Evolutionary conservation across 306 rosid species (phyloP).

Genomic region (Arachis stenosperma): DNA sequence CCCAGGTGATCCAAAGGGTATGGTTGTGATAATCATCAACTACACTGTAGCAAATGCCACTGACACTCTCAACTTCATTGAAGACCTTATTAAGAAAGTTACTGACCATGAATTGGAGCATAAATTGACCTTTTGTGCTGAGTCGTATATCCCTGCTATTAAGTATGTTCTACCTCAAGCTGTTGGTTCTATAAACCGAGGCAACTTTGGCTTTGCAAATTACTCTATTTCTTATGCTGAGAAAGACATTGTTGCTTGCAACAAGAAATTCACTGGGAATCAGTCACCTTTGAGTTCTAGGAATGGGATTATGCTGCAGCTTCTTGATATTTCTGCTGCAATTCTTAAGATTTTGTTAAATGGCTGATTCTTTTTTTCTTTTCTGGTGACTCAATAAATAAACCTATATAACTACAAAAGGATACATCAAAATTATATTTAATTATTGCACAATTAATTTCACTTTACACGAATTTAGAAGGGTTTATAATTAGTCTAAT

Average conservation of each 20-base stretch:
- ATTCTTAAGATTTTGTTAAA: constrained; percentile 53
- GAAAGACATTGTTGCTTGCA: constrained; percentile 66
- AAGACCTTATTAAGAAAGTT: constrained; percentile 48
- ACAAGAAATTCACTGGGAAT: constrained; percentile 57
- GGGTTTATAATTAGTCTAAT: too few species aligned
- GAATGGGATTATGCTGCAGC: constrained; percentile 55
- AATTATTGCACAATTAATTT: too few species aligned
- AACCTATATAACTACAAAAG: too few species aligned
- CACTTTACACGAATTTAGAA: too few species aligned
- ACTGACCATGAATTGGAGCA: constrained; percentile 56
- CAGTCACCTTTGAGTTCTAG: constrained; percentile 55
- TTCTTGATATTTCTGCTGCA: constrained; percentile 65
- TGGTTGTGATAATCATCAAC: constrained; percentile 51
- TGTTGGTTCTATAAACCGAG: constrained; percentile 62
- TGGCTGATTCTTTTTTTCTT: constrained; percentile 41
- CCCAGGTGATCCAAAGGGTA: constrained; percentile 54
- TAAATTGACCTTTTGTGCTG: constrained; percentile 75
- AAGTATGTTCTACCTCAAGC: constrained; percentile 80
- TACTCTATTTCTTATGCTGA: constrained; percentile 69
- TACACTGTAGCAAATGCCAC: constrained; percentile 45
- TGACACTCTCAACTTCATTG: constrained; percentile 50
- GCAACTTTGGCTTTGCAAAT: constrained; percentile 68
- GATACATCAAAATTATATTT: too few species aligned
- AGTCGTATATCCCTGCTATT: constrained; percentile 74
- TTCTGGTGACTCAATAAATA: too few species aligned